Evolutionary conservation across 768 basidiomycete species (phyloP).

Genomic region (Agaricus subrufescens): DNA sequence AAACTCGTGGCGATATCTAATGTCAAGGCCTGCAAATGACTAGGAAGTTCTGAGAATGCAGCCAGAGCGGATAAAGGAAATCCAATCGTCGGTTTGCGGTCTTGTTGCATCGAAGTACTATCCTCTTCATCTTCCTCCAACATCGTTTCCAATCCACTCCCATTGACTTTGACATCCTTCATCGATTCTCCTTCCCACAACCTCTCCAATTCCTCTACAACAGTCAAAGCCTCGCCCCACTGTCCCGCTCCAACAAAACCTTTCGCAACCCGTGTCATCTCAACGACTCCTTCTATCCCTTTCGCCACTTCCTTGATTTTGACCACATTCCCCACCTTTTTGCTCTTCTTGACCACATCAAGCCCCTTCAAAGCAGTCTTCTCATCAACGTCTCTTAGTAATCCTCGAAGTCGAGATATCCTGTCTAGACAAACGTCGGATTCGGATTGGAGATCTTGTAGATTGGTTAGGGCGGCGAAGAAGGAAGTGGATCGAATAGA

Average conservation of each 20-base stretch:
- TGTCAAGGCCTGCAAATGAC: conserved; percentile 65
- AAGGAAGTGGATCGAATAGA: conserved; percentile 88
- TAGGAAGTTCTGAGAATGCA: conserved; percentile 73
- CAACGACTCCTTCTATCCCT: conserved; percentile 65
- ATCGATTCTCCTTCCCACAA: conserved; percentile 41
- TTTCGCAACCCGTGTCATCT: conserved; percentile 70
- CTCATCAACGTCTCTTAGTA: conserved; percentile 73
- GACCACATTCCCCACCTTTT: conserved; percentile 55
- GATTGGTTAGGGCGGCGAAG: conserved; percentile 92
- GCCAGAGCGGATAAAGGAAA: conserved; percentile 64
- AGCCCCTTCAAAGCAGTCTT: conserved; percentile 77
- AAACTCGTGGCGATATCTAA: conserved; percentile 74
- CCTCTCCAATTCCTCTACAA: conserved; percentile 63
- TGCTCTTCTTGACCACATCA: conserved; percentile 62
- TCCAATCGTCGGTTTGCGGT: conserved; percentile 19
- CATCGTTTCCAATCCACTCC: conserved; percentile 8
- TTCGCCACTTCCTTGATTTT: conserved; percentile 58
- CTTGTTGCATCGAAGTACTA: not conserved
- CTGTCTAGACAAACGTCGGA: conserved; percentile 77
- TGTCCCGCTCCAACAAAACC: conserved; percentile 79
- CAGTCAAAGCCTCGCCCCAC: conserved; percentile 79
- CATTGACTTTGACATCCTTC: not conserved
- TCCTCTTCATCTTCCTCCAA: not conserved
- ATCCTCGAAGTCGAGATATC: conserved; percentile 64
- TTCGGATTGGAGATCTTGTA: conserved; percentile 89